Evolutionary conservation across 2,329 filamentous ascomycete species (phyloP).

Genomic region (Fusarium ramigenum): DNA sequence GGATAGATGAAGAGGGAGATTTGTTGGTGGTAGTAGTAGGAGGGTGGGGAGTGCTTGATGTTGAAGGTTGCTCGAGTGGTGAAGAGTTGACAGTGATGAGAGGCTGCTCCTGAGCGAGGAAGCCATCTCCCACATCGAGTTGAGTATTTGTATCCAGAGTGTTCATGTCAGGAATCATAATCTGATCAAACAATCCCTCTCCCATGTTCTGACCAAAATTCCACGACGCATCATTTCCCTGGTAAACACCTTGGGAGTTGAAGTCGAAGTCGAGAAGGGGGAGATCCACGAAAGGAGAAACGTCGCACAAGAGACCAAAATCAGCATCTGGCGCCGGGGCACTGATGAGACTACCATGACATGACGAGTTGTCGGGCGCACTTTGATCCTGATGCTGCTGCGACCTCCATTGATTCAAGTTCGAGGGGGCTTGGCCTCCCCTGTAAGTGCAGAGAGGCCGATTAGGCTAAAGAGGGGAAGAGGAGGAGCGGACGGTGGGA

Average conservation of each 20-base stretch:
- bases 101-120: conserved; percentile 29
- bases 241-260: conserved; percentile 2
- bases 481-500: neutral
- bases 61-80: conserved; percentile 15
- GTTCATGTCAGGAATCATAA: conserved; percentile 22
- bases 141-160: conserved; percentile 4
- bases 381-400: conserved; percentile 8
- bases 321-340: conserved; percentile 20
- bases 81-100: conserved; percentile 22
- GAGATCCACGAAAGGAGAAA: conserved; percentile 33
- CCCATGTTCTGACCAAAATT: conserved; percentile 7
- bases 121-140: conserved; percentile 29
- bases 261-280: conserved; percentile 20
- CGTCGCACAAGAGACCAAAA: conserved; percentile 15
- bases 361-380: conserved; percentile 25
- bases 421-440: conserved; percentile 41
- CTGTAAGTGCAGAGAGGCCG: conserved; percentile 39
- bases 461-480: conserved; percentile 9
- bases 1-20: conserved; percentile 33
- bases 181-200: conserved; percentile 25
- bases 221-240: conserved; percentile 22
- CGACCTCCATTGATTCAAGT: conserved; percentile 42
- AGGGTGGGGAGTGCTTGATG: conserved; percentile 12
- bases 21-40: conserved; percentile 14
- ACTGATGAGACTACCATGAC: conserved; percentile 33